These are phyloP conservation scores for Orbilia oligospora DNA, from an alignment of 2,329 filamentous ascomycete species.

Conservation along the genomic window DNA sequence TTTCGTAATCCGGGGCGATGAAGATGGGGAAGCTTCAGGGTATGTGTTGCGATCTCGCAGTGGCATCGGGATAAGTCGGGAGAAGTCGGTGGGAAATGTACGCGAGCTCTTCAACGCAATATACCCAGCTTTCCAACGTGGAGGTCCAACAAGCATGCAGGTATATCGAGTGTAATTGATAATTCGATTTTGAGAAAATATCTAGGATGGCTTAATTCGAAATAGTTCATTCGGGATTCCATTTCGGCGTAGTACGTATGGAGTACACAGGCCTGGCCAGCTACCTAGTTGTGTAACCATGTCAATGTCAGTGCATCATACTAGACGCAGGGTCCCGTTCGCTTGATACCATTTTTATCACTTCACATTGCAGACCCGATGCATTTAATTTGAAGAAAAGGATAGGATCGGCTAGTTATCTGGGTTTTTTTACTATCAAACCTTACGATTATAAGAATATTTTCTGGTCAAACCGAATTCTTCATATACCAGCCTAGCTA, in stretches of 20 bases:
- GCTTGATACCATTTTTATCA: slow-evolving; percentile 6
- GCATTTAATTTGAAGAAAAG: not conserved
- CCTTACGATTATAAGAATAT: not conserved
- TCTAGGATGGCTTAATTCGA: slow-evolving; percentile 7
- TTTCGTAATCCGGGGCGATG: slow-evolving; percentile 30
- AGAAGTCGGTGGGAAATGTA: slow-evolving; percentile 13
- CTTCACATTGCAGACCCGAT: not conserved
- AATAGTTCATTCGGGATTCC: not conserved
- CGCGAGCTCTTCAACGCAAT: slow-evolving; percentile 47
- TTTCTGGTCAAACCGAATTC: not conserved
- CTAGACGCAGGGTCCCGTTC: slow-evolving; percentile 25
- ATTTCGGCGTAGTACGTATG: not conserved
- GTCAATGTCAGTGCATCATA: slow-evolving; percentile 16
- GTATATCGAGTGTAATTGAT: slow-evolving; percentile 1
- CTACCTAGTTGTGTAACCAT: slow-evolving; percentile 20
- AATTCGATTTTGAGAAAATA: slow-evolving; percentile 31
- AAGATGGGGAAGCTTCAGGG: slow-evolving; percentile 5
- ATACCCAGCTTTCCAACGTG: slow-evolving; percentile 18
- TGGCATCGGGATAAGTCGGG: slow-evolving; percentile 50
- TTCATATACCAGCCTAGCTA: not conserved
- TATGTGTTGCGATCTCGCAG: slow-evolving; percentile 43
- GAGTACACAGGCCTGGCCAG: not conserved
- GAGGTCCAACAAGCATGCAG: slow-evolving; percentile 20
- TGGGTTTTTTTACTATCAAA: not conserved
- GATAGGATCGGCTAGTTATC: not conserved